Conservation (phyloP, 441 rosid species). For the Cnidoscolus chayamansa region DNA sequence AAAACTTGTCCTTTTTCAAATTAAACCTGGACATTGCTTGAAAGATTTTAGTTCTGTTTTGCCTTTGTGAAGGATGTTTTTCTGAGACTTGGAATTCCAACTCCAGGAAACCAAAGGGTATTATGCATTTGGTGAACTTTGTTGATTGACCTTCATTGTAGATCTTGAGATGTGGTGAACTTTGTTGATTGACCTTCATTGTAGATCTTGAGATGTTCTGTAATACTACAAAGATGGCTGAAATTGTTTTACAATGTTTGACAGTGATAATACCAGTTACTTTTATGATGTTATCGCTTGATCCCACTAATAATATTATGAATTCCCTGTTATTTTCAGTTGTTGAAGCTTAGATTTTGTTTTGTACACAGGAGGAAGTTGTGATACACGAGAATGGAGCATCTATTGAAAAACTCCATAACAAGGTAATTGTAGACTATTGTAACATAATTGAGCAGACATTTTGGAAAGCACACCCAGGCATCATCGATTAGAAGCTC, state of each 20-base stretch:
- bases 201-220: background rate
- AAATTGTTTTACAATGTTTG: background rate
- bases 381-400: slow-evolving; percentile 23
- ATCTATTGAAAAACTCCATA: slow-evolving; percentile 19
- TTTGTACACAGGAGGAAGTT: slow-evolving; percentile 28
- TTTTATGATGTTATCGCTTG: background rate
- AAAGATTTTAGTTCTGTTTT: background rate
- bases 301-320: background rate
- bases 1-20: no score
- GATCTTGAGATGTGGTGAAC: background rate
- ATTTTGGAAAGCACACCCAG: slow-evolving; percentile 61
- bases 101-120: background rate
- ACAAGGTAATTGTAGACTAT: slow-evolving; percentile 45
- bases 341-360: slow-evolving; percentile 3
- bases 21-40: no score
- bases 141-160: background rate
- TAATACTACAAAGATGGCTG: background rate
- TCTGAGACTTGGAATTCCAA: background rate
- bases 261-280: background rate
- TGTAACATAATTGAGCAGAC: slow-evolving; percentile 59
- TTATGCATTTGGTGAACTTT: background rate
- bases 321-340: background rate
- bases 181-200: background rate
- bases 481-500: slow-evolving; percentile 40
- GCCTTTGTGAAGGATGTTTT: background rate